Percentiles rank a stretch among this genome's conserved stretches.
These are phyloP conservation scores for Danielozyma ontarioensis DNA, from an alignment of 805 yeast species.

Conservation along the genomic window DNA sequence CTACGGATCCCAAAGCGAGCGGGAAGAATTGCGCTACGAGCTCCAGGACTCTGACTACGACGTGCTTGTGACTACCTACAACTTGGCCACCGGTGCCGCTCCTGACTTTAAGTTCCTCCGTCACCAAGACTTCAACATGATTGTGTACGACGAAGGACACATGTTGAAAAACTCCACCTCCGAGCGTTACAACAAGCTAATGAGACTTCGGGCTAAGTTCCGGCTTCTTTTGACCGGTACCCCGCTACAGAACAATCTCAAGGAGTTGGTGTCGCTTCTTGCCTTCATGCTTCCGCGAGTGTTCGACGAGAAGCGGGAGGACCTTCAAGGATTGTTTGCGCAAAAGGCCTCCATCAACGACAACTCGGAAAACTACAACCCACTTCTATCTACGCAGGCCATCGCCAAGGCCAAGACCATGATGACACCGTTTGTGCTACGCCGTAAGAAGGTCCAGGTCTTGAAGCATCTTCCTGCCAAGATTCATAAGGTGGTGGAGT, in stretches of 20 bases:
- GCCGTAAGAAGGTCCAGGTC: constrained; percentile 91
- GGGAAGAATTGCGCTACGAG: constrained; percentile 77
- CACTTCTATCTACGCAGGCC: constrained; percentile 84
- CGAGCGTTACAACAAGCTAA: constrained; percentile 82
- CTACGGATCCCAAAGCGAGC: constrained; percentile 81
- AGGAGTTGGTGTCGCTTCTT: constrained; percentile 82
- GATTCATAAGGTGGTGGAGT: constrained; percentile 54
- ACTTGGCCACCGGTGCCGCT: constrained; percentile 82
- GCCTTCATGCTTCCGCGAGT: constrained; percentile 86
- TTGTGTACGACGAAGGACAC: constrained; percentile 97
- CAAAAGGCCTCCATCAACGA: constrained; percentile 46
- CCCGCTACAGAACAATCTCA: constrained; percentile 88
- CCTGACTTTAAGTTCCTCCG: constrained; percentile 76
- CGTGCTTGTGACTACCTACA: constrained; percentile 91
- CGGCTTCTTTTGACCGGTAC: constrained; percentile 91
- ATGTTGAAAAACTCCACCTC: constrained; percentile 86
- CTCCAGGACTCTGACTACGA: constrained; percentile 61
- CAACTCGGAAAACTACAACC: constrained; percentile 50
- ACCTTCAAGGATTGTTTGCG: constrained; percentile 75
- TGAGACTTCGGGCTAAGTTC: constrained; percentile 80
- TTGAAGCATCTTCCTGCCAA: constrained; percentile 84
- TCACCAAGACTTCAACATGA: constrained; percentile 71
- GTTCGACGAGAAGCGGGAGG: constrained; percentile 78
- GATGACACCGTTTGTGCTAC: constrained; percentile 96
- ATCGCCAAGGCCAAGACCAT: constrained; percentile 89